Percentiles rank a stretch among this genome's conserved stretches.
Evolutionary conservation across 176 grass and related monocot species (phyloP).

Genomic region (bread wheat (Triticum aestivum)): IWGSC_CS_RefSeq_v2.1 NC_057801.1:265251020-265251519

Average conservation of each 20-base stretch:
- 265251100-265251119: not conserved
- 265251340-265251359: not conserved
- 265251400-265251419: not conserved
- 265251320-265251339: not conserved
- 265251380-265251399: slow-evolving; percentile 9
- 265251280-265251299: slow-evolving; percentile 18
- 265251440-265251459: not conserved
- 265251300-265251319: slow-evolving; percentile 13
- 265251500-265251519: not conserved
- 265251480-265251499: not conserved
- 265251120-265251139: not conserved
- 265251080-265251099: not conserved
- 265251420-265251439: slow-evolving; percentile 9
- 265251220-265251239: slow-evolving; percentile 20
- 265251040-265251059: not conserved
- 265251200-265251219: not conserved
- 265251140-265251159: not conserved
- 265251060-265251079: too few species aligned
- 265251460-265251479: not conserved
- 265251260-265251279: not conserved
- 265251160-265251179: not conserved
- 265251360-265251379: not conserved
- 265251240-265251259: not conserved
- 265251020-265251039: not conserved
- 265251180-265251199: not conserved